phyloP scores from a whole-genome alignment of 2,329 filamentous ascomycete species.

The Paradendryphiella salina region DNA sequence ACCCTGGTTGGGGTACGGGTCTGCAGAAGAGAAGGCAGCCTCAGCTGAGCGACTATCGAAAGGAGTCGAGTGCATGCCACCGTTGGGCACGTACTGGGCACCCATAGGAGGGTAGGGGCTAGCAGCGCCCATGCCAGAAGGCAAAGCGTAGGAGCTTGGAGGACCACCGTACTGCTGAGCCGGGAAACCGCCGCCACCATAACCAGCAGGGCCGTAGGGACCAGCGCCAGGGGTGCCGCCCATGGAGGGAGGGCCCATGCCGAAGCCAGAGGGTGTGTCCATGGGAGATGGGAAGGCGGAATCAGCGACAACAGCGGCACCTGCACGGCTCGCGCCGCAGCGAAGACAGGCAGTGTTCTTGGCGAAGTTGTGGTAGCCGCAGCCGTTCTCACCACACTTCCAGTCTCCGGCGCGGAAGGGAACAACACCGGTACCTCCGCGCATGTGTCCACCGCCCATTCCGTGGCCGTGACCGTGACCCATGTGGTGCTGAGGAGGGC shows the following conservation, averaged over 20 bases:
- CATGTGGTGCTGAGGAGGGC: conserved; percentile 67
- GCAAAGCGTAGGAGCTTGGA: conserved; percentile 85
- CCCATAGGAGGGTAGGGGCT: conserved; percentile 76
- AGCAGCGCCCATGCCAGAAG: conserved; percentile 79
- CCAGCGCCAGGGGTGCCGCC: conserved; percentile 70
- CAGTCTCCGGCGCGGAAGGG: conserved; percentile 98
- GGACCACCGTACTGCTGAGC: conserved; percentile 83
- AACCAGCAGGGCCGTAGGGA: conserved; percentile 71
- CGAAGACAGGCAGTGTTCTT: conserved; percentile 98
- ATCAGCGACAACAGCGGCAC: conserved; percentile 91
- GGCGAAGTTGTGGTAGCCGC: conserved; percentile 98
- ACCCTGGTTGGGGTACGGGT: conserved; percentile 77
- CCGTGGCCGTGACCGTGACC: conserved; percentile 56
- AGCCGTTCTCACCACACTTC: conserved; percentile 98
- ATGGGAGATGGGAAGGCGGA: conserved; percentile 89
- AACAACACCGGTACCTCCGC: conserved; percentile 81
- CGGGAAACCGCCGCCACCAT: conserved; percentile 64
- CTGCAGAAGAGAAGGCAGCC: conserved; percentile 88
- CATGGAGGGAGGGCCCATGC: conserved; percentile 88
- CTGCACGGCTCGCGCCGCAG: conserved; percentile 91
- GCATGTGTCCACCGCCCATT: conserved; percentile 58
- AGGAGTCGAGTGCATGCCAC: conserved; percentile 77
- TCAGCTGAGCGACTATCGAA: conserved; percentile 95
- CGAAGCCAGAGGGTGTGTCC: conserved; percentile 80
- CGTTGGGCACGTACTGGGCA: conserved; percentile 76